Percentiles rank a stretch among this genome's conserved stretches.
phyloP scores from a whole-genome alignment of 176 grass and related monocot species.

The Areca catechu region DNA sequence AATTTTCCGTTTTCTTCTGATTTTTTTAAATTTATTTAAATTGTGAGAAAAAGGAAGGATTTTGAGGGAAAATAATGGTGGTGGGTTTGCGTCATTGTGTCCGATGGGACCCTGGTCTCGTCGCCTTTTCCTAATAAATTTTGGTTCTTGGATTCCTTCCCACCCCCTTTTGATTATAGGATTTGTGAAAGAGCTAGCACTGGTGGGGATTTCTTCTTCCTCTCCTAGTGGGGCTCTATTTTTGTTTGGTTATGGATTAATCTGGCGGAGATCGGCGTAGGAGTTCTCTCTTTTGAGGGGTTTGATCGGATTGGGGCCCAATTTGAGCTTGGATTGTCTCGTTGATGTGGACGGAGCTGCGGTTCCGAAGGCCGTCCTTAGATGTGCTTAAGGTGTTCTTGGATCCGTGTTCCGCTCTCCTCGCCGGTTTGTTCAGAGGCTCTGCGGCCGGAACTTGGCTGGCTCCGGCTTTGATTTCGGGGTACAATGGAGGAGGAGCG shows the following conservation, averaged over 20 bases:
- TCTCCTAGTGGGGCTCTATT: background rate
- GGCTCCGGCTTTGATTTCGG: background rate
- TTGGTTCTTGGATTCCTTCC: background rate
- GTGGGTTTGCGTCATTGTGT: background rate
- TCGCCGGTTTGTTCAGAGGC: conserved; percentile 1
- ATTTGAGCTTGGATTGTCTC: too few species aligned
- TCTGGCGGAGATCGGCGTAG: too few species aligned
- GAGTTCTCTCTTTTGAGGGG: too few species aligned
- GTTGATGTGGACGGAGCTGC: too few species aligned
- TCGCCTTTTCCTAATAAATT: background rate
- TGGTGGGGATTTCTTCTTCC: conserved; percentile 8
- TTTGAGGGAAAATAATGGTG: background rate
- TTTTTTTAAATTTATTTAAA: too few species aligned
- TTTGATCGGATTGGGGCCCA: too few species aligned
- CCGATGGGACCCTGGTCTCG: background rate
- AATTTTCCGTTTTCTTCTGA: too few species aligned
- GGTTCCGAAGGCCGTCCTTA: too few species aligned
- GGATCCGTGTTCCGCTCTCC: too few species aligned
- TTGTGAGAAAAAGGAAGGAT: background rate
- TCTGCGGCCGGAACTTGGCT: conserved; percentile 35
- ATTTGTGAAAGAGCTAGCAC: conserved; percentile 2
- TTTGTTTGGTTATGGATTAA: too few species aligned
- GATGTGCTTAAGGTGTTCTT: too few species aligned
- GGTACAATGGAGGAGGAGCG: conserved; percentile 63
- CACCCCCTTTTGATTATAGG: conserved; percentile 1